These are phyloP conservation scores for Trapa incisa DNA, from an alignment of 345 rosid species.

Conservation along the genomic window DNA sequence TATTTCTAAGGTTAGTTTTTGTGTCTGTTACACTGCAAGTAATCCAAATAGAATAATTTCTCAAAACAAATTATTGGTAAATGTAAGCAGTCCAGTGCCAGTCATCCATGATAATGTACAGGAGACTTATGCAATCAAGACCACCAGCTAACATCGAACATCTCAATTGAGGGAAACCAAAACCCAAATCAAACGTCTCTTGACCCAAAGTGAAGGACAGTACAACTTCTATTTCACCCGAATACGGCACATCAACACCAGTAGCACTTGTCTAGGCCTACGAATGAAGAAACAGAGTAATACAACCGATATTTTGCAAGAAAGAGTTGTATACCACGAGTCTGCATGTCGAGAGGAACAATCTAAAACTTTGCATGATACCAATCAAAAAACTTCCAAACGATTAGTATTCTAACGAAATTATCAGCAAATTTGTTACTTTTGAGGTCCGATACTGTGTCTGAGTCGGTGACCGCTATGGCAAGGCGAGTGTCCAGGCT, in stretches of 20 bases:
- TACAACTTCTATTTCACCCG: neutral
- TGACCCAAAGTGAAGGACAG: too few relatives aligned
- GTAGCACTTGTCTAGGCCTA: neutral
- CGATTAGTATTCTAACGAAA: neutral
- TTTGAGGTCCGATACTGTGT: conserved; percentile 50
- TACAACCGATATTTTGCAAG: neutral
- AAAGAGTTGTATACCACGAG: neutral
- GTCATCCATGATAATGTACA: neutral
- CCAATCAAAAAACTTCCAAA: neutral
- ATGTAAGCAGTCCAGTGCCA: neutral
- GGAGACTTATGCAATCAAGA: too few relatives aligned
- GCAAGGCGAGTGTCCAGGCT: conserved; percentile 48
- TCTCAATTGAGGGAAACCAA: too few relatives aligned
- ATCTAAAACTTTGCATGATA: neutral
- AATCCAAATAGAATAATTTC: neutral
- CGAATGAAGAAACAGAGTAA: neutral
- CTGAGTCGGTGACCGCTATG: conserved; percentile 27
- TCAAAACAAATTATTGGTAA: too few relatives aligned
- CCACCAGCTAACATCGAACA: too few relatives aligned
- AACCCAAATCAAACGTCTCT: too few relatives aligned
- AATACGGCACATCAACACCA: neutral
- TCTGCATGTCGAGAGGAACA: neutral
- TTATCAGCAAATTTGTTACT: conserved; percentile 11
- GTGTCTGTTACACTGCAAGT: neutral
- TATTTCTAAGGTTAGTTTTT: neutral